Base-by-base conservation (phyloP, 2,329 filamentous ascomycete genomes). In the Lachnellula suecica region DNA sequence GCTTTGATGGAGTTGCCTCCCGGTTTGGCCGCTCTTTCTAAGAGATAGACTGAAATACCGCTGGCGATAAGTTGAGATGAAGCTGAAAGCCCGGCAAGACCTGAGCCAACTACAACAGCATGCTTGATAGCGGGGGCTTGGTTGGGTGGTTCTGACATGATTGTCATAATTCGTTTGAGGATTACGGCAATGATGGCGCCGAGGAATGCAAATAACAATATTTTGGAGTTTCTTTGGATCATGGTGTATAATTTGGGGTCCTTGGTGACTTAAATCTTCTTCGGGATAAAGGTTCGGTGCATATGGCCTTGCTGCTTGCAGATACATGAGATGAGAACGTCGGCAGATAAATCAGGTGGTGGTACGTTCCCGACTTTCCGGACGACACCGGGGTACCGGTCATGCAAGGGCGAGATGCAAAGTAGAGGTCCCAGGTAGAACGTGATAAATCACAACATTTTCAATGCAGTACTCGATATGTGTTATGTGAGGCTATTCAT, bases 1-100 rank as follows among this genome's bases (percentile, higher is more conserved):
- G 83, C 83, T 67, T 87, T 87, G 68, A 87, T 84, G 61, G 76
- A 82, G 61, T 87, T 86, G 2, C 83, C 82, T 31, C 83, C 83
- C 0, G 83, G 80, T 61, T 83, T 84, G 2, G 75, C 63, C 0
- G 76, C 75, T 19, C 82, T 79, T 52, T 88, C 84, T 11, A 87
- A 72, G 45, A 88, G 72, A 27, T 73, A 72, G 1, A 87, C 83
- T 0, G 74, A 67, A 2, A 79, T 72, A 35, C 76, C 75, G 11
- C 76, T 72, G 3, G 72, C 67, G 4, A 86, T 70, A 6, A 85
- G 77, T 53, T 81, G 74, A 37, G 79, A 76, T 3, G 83, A 78
- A 17, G 83, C 82, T 1, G 79, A 77, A 1, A 87, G 72, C 2
- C 83, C 84, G 5, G 84, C 83, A 0, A 88, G 78, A 15, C 84